A percentile compares a stretch with the other conserved stretches of the same genome.
phyloP scores from a whole-genome alignment of 1,284 basidiomycete genomes.

The Afroboletus lepidellus region DNA sequence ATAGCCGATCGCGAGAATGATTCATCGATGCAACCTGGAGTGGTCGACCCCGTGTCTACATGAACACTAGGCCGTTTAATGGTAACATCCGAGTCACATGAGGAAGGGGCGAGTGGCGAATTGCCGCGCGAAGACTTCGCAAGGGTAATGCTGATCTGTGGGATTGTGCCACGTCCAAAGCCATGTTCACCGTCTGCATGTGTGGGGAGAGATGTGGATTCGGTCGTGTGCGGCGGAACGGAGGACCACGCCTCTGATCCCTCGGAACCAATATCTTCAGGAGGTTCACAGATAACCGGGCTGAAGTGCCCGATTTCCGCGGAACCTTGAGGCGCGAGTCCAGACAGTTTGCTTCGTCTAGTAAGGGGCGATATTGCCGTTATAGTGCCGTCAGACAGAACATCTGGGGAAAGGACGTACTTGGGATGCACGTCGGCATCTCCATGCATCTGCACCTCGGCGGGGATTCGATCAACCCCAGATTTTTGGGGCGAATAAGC shows the following conservation, averaged over 20 bases:
- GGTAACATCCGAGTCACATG: slow-evolving; percentile 31
- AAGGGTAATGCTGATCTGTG: slow-evolving; percentile 31
- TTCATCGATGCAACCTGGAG: slow-evolving; percentile 26
- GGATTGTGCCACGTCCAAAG: slow-evolving; percentile 22
- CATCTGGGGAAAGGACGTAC: slow-evolving; percentile 17
- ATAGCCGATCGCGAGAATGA: slow-evolving; percentile 16
- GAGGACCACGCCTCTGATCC: slow-evolving; percentile 17
- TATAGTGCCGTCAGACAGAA: slow-evolving; percentile 12
- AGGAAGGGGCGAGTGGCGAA: slow-evolving; percentile 24
- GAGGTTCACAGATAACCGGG: slow-evolving; percentile 31
- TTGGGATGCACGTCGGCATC: slow-evolving; percentile 18
- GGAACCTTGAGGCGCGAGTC: slow-evolving; percentile 18
- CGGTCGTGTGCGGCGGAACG: slow-evolving; percentile 13
- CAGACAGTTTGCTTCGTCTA: slow-evolving; percentile 11
- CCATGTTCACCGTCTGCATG: slow-evolving; percentile 1
- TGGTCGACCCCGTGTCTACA: slow-evolving; percentile 29
- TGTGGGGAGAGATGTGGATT: slow-evolving; percentile 15
- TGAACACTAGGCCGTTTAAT: slow-evolving; percentile 31
- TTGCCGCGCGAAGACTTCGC: slow-evolving; percentile 31
- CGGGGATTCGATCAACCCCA: slow-evolving; percentile 29
- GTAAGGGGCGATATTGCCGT: slow-evolving; percentile 22
- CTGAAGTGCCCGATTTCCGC: slow-evolving; percentile 29
- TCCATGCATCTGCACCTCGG: slow-evolving; percentile 11
- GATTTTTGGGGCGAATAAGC: slow-evolving; percentile 24
- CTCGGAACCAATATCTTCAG: slow-evolving; percentile 29